Base-by-base conservation (phyloP, 371 early-diverging fungal species). In the Actinomortierella ambigua region DNA sequence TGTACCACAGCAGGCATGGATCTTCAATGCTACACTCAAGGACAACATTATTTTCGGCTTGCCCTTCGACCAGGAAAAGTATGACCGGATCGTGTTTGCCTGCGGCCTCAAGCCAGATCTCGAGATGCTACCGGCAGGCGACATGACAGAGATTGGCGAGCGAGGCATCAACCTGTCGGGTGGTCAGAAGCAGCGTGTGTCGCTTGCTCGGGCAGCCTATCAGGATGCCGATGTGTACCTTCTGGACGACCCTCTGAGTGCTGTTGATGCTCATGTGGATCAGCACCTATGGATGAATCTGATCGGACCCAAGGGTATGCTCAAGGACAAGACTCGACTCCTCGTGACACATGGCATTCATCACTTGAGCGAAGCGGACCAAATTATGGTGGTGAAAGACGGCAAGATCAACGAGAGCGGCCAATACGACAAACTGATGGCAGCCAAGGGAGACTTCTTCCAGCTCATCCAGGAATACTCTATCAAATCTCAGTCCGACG, bases 1-100 rank as follows among this genome's bases (percentile, higher is more conserved):
- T 71, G 89, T 86, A 7, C 81, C 91, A 6, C 92, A 92, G 51
- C 84, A 89, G 18, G 88, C 93, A 1, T 94, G 94, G 94, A 82
- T 94, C 50, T 84, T 88, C 56, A 91, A 94, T 57, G 87, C 68
- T 13, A 75, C 84, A 0, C 27, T 86, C 1, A 65, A 68, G 28
- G 81, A 84, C 48, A 86, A 86, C 39, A 86, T 86, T 47, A 69
- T 78, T 27, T 89, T 79, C 76, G 84, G 81, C 40, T 54, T 75
- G 56, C 85, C 61, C 46, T 78, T 63, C 47, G 69, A 80, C 22
- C 73, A 71, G 51, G 65, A 69, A n/a, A 73, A 79, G 11, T 86
- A 84, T 47, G 62, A 77, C 26, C 71, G 78, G 5, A 89, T 91
- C 0, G 79, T 93, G 11, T 81, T 85, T 40, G 83, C 89, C 6